Evolutionary conservation across 1,284 basidiomycete species (phyloP), one percentile per base, ranked within the genome.

Genomic region (Ceratorhiza oryzae-sativae): DNA sequence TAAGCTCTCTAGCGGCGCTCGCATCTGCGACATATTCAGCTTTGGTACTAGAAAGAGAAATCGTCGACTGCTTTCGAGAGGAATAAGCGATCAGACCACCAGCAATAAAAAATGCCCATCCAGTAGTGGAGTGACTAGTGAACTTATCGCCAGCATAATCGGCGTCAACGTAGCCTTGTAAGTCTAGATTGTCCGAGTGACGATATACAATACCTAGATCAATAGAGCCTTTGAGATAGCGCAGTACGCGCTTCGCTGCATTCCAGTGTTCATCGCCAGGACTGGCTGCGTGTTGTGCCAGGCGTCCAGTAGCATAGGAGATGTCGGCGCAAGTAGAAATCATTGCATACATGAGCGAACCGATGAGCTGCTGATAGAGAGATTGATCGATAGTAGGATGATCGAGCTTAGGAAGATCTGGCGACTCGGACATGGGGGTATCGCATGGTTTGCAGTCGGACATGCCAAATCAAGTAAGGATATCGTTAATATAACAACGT

Each of bases 201-300:
- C 25, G 36, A 41, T 73, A 75, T 1, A 67, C 61, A 9, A 79
- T 72, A 13, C 71, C 71, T 15, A 61, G 34, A 15, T 73, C 71
- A 2, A 30, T 34, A 0, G 78, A 93, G 79, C 91, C 75, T 8
- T 72, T 71, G 20, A 80, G 71, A 61, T 79, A 80, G 0, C 77
- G 72, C 1, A 80, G 68, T 1, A 80, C 73, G 1, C 73, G 73
- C 41, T 78, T 76, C 13, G 74, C 68, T 15, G 75, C 75, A n/a
- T 74, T 61, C 74, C 76, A 78, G 70, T 80, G 79, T 3, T 58
- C 48, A 1, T 51, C 42, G 3, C 70, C 71, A 13, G 78, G 78
- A 51, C 77, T 76, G 20, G 59, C 55, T 39, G 56, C 67, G 68
- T 75, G 79, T 15, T 74, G 74, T 1, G 75, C 74, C 1, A 80